phyloP scores from a whole-genome alignment of 164 flowering plant species.

The Echeveria elegans region DNA sequence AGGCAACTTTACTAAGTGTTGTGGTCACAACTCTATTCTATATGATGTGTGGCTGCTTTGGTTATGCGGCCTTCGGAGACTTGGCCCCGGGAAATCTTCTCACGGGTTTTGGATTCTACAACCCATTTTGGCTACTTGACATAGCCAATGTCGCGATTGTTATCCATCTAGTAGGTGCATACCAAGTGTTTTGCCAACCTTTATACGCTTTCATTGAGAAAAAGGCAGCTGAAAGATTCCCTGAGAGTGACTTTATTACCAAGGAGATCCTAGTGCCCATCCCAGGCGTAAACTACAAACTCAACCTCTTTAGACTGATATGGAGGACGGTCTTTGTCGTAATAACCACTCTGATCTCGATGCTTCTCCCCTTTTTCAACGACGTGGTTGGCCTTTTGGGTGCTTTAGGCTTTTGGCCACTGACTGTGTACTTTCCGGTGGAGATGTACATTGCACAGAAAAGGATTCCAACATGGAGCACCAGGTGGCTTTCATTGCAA shows the following conservation, averaged over 20 bases:
- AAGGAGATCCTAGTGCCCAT: conserved; percentile 30
- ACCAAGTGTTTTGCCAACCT: conserved; percentile 67
- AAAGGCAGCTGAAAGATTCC: conserved; percentile 23
- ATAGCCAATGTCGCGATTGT: conserved; percentile 58
- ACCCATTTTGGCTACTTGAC: conserved; percentile 65
- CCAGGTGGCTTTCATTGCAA: conserved; percentile 52
- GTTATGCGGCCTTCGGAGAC: conserved; percentile 71
- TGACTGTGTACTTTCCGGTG: conserved; percentile 65
- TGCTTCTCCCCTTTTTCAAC: conserved; percentile 75
- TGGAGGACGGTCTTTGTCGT: conserved; percentile 55
- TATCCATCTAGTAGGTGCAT: conserved; percentile 59
- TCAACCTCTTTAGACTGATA: conserved; percentile 48
- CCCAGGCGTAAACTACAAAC: conserved; percentile 24
- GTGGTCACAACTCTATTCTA: conserved; percentile 43
- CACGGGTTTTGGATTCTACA: conserved; percentile 61
- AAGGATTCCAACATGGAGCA: conserved; percentile 50
- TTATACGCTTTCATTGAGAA: conserved; percentile 55
- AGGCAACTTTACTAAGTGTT: conserved; percentile 41
- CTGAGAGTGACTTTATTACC: conserved; percentile 35
- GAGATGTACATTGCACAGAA: conserved; percentile 64
- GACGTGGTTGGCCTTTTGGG: conserved; percentile 62
- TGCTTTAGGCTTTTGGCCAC: conserved; percentile 69
- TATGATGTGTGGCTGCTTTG: conserved; percentile 63
- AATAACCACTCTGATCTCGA: conserved; percentile 45
- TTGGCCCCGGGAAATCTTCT: conserved; percentile 52